Base-by-base conservation (phyloP, 2,329 filamentous ascomycete species). In the Alternaria consortialis region DNA sequence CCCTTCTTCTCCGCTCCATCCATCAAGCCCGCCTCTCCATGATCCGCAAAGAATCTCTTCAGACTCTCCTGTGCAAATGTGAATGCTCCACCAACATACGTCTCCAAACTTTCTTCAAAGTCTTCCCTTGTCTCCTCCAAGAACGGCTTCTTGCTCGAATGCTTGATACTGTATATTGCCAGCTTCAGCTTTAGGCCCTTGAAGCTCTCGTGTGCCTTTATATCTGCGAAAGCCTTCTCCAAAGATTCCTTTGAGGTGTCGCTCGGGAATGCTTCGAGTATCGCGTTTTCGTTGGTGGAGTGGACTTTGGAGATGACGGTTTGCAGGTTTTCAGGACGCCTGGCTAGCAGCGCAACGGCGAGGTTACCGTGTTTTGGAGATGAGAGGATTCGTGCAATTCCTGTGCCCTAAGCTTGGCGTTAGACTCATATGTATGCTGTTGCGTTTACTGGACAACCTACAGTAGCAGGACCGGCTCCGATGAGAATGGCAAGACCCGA, bases 121-220 rank as follows among this genome's bases (percentile, higher is more conserved):
- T 76, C 69, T 53, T 85, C 82, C 27, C 83, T 79, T 0, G 84
- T 86, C 67, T 86, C 84, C 42, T 84, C 77, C 47, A 87, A 76
- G 72, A 87, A 87, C 0, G 85, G 84, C 64, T 84, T 86, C 73
- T 83, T 85, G 65, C 79, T 80, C 1, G 79, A 79, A 63, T 86
- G 83, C 70, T 87, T 88, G 69, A 88, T 81, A 64, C 83, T 85
- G 72, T 84, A 88, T 27, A 88, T 79, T 1, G 85, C 83, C 11
- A 86, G 67, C 50, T 80, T 78, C 4, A 87, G 78, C 58, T 86
- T 86, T 23, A 88, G 74, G 8, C 76, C 77, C 23, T 76, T 67
- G 73, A 87, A 85, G 27, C 81, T 83, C 7, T 74, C 44, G 65
- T 86, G 83, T 0, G 64, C 64, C n/a, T 80, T 77, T 63, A 88